These are phyloP conservation scores for Hypoxylon fuscum DNA, from an alignment of 495 filamentous ascomycete species.

Conservation along the genomic window DNA sequence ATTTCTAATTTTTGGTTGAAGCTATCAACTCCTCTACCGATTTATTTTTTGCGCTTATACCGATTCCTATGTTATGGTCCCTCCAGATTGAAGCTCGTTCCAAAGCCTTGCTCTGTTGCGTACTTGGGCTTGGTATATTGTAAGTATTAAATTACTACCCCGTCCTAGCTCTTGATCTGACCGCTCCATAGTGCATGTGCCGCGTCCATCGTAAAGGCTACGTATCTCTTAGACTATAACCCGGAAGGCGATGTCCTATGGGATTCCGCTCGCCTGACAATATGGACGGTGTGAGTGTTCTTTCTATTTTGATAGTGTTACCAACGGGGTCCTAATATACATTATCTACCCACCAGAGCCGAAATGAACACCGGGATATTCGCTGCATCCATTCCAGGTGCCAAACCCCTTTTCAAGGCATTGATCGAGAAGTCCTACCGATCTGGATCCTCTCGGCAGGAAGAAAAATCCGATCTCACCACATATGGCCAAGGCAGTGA, in stretches of 20 bases:
- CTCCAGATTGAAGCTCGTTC: conserved; percentile 53
- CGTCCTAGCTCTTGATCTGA: conserved; percentile 2
- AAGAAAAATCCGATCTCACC: conserved; percentile 7
- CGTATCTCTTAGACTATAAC: conserved; percentile 49
- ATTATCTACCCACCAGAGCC: neutral
- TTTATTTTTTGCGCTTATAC: conserved; percentile 53
- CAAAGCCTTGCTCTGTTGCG: conserved; percentile 52
- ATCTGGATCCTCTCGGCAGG: conserved; percentile 13
- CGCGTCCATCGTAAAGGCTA: conserved; percentile 58
- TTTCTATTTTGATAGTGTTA: neutral
- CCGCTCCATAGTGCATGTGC: conserved; percentile 48
- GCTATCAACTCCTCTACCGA: conserved; percentile 56
- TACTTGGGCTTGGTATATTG: conserved; percentile 58
- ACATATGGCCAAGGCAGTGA: neutral
- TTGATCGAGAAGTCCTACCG: conserved; percentile 12
- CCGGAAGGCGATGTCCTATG: conserved; percentile 57
- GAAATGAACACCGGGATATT: conserved; percentile 26
- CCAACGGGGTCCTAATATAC: neutral
- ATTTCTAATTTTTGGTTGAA: conserved; percentile 35
- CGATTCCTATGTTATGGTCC: conserved; percentile 57
- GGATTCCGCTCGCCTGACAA: conserved; percentile 50
- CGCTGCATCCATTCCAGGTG: conserved; percentile 10
- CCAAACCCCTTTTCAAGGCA: conserved; percentile 17
- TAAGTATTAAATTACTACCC: conserved; percentile 23
- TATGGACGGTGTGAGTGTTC: conserved; percentile 40